Evolutionary conservation across 495 filamentous ascomycete species (phyloP).

Genomic region (Articulospora tetracladia): DNA sequence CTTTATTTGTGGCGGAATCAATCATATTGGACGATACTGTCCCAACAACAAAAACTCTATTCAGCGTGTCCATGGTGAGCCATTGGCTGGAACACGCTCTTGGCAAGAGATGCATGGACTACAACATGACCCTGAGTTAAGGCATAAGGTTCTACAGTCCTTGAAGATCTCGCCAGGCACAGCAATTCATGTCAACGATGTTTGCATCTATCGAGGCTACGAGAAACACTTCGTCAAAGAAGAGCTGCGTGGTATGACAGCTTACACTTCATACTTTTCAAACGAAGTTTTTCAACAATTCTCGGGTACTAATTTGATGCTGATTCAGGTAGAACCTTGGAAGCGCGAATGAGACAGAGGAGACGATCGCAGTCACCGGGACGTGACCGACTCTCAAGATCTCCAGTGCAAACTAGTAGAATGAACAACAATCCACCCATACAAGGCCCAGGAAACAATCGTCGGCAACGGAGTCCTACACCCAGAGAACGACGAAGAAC

Average conservation of each 20-base stretch:
- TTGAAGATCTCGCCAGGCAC: conserved; percentile 15
- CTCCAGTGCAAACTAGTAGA: not conserved
- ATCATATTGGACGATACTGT: conserved; percentile 18
- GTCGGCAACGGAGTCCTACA: conserved; percentile 8
- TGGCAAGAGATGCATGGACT: conserved; percentile 15
- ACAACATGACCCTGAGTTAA: conserved; percentile 9
- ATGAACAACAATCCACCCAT: not conserved
- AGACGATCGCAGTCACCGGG: not conserved
- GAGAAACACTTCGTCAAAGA: conserved; percentile 3
- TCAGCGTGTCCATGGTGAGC: not conserved
- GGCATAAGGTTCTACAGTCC: conserved; percentile 6
- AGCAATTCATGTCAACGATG: conserved; percentile 10
- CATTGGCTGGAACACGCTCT: conserved; percentile 10
- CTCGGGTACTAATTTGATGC: too few species aligned
- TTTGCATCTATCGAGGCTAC: conserved; percentile 17
- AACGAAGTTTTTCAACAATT: too few species aligned
- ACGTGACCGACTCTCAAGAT: conserved; percentile 1
- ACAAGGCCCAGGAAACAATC: not conserved
- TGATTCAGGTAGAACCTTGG: not conserved
- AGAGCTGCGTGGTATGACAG: not conserved
- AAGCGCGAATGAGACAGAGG: not conserved
- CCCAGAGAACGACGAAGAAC: not conserved
- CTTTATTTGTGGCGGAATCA: conserved; percentile 1
- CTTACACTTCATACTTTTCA: too few species aligned
- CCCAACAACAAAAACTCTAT: not conserved